These are phyloP conservation scores for Pythium utonaiense DNA, from an alignment of 352 stramenopile species.

Conservation along the genomic window DNA sequence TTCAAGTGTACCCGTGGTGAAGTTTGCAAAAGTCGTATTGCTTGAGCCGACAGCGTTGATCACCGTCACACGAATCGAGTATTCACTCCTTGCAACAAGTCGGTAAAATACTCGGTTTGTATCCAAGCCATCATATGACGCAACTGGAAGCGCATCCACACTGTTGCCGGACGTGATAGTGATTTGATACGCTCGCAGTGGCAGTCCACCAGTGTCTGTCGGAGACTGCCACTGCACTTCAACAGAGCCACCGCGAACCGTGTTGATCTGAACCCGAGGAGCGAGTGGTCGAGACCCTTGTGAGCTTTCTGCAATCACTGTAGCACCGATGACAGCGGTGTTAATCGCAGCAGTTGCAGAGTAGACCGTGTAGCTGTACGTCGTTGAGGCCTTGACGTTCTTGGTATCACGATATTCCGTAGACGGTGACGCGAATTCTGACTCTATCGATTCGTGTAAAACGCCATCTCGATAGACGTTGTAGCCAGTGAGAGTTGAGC, in stretches of 20 bases:
- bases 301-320: slow-evolving; percentile 20
- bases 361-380: slow-evolving; percentile 43
- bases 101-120: slow-evolving; percentile 18
- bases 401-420: slow-evolving; percentile 29
- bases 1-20: slow-evolving; percentile 27
- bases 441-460: slow-evolving; percentile 8
- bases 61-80: slow-evolving; percentile 24
- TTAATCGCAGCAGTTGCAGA: slow-evolving; percentile 26
- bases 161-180: background rate
- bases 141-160: slow-evolving; percentile 6
- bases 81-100: slow-evolving; percentile 34
- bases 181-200: background rate
- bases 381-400: slow-evolving; percentile 21
- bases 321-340: background rate
- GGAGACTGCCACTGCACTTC: slow-evolving; percentile 20
- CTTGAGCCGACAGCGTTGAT: slow-evolving; percentile 36
- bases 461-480: slow-evolving; percentile 35
- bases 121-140: slow-evolving; percentile 19
- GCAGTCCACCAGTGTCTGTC: slow-evolving; percentile 31
- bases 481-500: slow-evolving; percentile 36
- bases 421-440: background rate
- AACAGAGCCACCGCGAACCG: slow-evolving; percentile 31
- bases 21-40: background rate
- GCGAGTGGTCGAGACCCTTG: slow-evolving; percentile 16
- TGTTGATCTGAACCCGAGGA: slow-evolving; percentile 14